These are phyloP conservation scores for Naganishia vishniacii DNA, from an alignment of 768 basidiomycete genomes.

Conservation along the genomic window DNA sequence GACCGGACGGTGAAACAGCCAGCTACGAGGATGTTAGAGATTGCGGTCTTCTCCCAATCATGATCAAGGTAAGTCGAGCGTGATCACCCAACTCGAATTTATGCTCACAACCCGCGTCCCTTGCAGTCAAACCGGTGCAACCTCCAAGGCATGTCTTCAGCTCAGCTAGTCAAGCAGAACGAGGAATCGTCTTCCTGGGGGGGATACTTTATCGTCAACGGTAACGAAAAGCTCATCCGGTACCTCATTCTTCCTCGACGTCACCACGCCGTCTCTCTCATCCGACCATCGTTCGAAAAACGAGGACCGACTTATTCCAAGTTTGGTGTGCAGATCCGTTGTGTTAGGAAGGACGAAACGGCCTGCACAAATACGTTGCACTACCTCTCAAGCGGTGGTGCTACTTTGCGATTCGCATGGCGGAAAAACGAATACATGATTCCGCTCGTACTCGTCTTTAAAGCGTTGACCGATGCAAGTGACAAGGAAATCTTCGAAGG, in stretches of 20 bases:
- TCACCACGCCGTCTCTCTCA: constrained; percentile 87
- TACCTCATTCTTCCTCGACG: constrained; percentile 91
- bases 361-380: constrained; percentile 93
- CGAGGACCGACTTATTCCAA: constrained; percentile 93
- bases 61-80: constrained; percentile 72
- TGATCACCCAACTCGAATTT: background rate
- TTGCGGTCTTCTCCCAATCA: constrained; percentile 88
- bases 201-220: constrained; percentile 97
- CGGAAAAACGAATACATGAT: constrained; percentile 89
- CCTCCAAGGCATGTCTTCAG: constrained; percentile 73
- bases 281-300: constrained; percentile 72
- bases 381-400: constrained; percentile 90
- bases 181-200: constrained; percentile 99
- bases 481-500: constrained; percentile 97
- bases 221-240: constrained; percentile 96
- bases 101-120: background rate
- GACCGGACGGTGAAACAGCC: constrained; percentile 54
- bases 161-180: constrained; percentile 77
- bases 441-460: constrained; percentile 92
- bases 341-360: constrained; percentile 87
- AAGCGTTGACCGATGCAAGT: constrained; percentile 81
- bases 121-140: constrained; percentile 89
- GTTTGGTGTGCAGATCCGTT: constrained; percentile 90
- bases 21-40: constrained; percentile 68
- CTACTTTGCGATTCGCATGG: constrained; percentile 95